phyloP scores from a whole-genome alignment of 2,329 filamentous ascomycete species.

The Ophiostoma triangulosporum region DNA sequence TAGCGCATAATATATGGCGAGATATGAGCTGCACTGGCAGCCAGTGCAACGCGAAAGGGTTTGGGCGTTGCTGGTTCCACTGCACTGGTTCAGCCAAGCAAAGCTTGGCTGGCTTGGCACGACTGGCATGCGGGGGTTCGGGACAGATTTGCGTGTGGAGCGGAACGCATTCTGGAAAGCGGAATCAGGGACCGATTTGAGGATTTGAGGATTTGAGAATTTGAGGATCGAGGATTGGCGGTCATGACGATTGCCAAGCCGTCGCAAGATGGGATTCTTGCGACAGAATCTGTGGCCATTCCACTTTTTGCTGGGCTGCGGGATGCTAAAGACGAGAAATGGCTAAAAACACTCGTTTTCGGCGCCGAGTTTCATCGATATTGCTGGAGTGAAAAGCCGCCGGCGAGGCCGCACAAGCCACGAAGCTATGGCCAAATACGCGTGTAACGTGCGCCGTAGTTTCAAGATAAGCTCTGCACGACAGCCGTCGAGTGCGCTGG shows the following conservation, averaged over 20 bases:
- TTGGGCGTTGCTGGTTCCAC: conserved; percentile 5
- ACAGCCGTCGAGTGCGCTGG: too few species aligned
- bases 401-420: neutral
- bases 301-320: neutral
- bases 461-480: neutral
- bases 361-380: neutral
- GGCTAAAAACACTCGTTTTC: neutral
- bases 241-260: neutral
- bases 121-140: conserved; percentile 9
- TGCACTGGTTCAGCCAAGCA: conserved; percentile 11
- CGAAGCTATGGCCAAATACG: neutral
- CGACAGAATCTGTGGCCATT: too few species aligned
- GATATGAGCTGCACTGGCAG: neutral
- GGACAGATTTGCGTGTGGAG: conserved; percentile 4
- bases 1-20: neutral
- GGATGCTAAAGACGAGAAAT: neutral
- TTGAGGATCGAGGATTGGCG: too few species aligned
- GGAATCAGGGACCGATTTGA: neutral
- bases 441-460: neutral
- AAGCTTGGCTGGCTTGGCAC: conserved; percentile 15
- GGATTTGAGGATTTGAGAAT: neutral
- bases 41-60: neutral
- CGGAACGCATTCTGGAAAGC: neutral
- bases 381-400: neutral
- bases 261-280: too few species aligned